These are phyloP conservation scores for Verticillium tricorpus DNA, from an alignment of 2,329 filamentous ascomycete genomes.

Conservation along the genomic window DNA sequence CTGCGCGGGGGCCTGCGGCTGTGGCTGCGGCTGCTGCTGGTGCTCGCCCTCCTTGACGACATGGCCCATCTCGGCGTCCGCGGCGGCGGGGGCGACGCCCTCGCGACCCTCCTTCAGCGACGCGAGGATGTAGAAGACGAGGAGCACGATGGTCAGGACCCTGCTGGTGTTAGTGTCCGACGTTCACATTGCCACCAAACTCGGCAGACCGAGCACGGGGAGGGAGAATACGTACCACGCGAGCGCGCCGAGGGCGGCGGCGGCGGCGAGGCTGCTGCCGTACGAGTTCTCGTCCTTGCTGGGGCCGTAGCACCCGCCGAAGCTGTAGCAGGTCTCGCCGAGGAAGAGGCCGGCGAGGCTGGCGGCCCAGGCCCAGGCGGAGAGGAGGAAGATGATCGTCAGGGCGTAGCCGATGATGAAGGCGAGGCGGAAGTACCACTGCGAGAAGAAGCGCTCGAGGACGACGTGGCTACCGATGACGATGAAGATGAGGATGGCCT, in stretches of 20 bases:
- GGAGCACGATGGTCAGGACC: slow-evolving; percentile 31
- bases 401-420: slow-evolving; percentile 31
- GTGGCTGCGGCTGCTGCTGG: not conserved
- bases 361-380: slow-evolving; percentile 36
- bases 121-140: slow-evolving; percentile 51
- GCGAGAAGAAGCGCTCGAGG: slow-evolving; percentile 29
- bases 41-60: not conserved
- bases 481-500: slow-evolving; percentile 37
- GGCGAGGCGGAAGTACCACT: slow-evolving; percentile 32
- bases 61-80: slow-evolving; percentile 2
- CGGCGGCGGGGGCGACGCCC: not conserved
- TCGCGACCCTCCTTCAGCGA: slow-evolving; percentile 17
- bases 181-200: no score
- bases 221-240: slow-evolving; percentile 26
- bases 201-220: not conserved
- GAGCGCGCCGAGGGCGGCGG: slow-evolving; percentile 35
- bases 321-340: slow-evolving; percentile 8
- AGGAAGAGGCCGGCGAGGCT: slow-evolving; percentile 25
- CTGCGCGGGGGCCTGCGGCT: no score
- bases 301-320: slow-evolving; percentile 14
- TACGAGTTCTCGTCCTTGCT: slow-evolving; percentile 13
- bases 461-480: slow-evolving; percentile 32
- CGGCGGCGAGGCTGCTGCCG: slow-evolving; percentile 30
- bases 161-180: slow-evolving; percentile 14
- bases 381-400: slow-evolving; percentile 38